phyloP scores from a whole-genome alignment of 306 rosid species.

The Quercus rubra region DNA sequence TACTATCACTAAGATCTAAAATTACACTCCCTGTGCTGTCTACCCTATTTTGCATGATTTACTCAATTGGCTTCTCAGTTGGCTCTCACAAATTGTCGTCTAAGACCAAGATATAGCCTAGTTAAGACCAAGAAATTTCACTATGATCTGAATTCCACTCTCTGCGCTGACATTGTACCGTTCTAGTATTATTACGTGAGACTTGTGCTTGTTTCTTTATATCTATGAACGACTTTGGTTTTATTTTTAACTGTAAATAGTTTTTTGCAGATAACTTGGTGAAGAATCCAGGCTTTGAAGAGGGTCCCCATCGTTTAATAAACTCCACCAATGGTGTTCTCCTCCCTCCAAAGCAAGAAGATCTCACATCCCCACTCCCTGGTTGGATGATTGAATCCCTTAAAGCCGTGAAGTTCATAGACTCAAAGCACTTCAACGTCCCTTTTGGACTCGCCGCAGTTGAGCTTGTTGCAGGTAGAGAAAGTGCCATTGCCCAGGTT shows the following conservation, averaged over 20 bases:
- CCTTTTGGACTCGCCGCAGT: slow-evolving; percentile 71
- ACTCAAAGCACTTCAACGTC: slow-evolving; percentile 51
- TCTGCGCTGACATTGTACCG: too few species aligned
- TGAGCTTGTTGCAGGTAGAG: slow-evolving; percentile 92
- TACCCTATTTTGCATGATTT: neutral
- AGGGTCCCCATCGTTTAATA: slow-evolving; percentile 72
- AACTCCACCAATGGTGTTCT: slow-evolving; percentile 81
- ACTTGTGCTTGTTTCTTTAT: neutral
- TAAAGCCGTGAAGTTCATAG: slow-evolving; percentile 79
- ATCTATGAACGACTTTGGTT: neutral
- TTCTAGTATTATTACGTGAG: neutral
- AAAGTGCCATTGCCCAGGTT: slow-evolving; percentile 84
- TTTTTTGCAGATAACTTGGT: slow-evolving; percentile 70
- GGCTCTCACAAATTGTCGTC: neutral
- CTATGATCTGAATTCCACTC: too few species aligned
- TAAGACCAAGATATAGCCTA: neutral
- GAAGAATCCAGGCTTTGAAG: slow-evolving; percentile 75
- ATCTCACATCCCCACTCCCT: slow-evolving; percentile 76
- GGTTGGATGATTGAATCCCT: slow-evolving; percentile 96
- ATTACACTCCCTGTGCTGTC: too few species aligned
- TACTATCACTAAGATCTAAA: too few species aligned
- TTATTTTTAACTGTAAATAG: neutral
- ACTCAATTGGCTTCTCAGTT: neutral
- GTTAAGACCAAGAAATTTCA: too few species aligned
- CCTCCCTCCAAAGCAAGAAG: slow-evolving; percentile 88